Evolutionary conservation across 2,329 filamentous ascomycete genomes (phyloP), one percentile per base, ranked within the genome.

Genomic region (Penicillium sp.): DNA sequence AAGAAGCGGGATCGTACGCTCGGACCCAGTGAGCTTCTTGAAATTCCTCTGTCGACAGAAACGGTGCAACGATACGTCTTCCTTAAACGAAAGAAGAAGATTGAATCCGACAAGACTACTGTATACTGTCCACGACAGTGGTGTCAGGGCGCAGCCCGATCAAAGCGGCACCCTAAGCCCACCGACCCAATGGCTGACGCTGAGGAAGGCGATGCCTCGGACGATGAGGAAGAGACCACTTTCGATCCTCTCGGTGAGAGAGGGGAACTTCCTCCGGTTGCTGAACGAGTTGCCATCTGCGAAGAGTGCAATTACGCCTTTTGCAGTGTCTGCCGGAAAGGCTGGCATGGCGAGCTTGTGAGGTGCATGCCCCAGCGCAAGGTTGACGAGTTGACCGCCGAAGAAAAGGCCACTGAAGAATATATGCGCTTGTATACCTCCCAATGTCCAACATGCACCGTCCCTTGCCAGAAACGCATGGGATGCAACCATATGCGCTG

Each of bases 401-500:
- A 96, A 73, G 93, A 97, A 67, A 88, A 91, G 70, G 92, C 92
- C 0, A 92, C 91, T 2, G 82, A 95, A 63, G 90, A 95, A 58
- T 99, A 96, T 72, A 82, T 99, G 66, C 82, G 85, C 50, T 78
- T 86, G 61, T 88, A 96, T 77, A 96, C 93, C 0, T 92, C 92
- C 11, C 87, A 90, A 1, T 99, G 95, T 71, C 93, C 95, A 11
- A 94, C 92, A 4, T 99, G 95, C 77, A 86, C 83, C 33, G 88
- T 89, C 1, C 91, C 91, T 0, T 89, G 89, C 22, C 91, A 96
- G 73, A 99, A 99, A 81, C 91, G 89, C 1, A 87, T 91, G 70
- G 95, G 95, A 40, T 99, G 95, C 81, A 97, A 97, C 75, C 93
- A 97, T 76, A 98, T 98, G 92, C 90, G 89, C 51, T 97, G 94